phyloP scores from a whole-genome alignment of 1,284 basidiomycete genomes.

The Apiotrichum porosum region DNA sequence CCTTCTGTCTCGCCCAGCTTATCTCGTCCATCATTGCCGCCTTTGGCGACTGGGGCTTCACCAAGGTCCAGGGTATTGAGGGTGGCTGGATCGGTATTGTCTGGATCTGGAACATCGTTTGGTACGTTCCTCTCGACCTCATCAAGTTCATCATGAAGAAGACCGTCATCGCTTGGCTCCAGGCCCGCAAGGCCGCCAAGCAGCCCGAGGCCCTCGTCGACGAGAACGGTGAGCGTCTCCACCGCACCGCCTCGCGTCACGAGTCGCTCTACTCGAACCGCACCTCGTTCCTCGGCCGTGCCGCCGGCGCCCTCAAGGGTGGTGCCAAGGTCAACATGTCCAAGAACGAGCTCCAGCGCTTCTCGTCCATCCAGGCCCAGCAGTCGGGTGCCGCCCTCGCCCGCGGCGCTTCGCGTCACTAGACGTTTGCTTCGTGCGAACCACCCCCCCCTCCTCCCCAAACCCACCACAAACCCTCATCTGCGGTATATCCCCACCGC shows the following conservation, averaged over 20 bases:
- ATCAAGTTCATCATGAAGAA: conserved; percentile 96
- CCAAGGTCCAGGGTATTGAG: conserved; percentile 66
- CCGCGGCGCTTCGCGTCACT: conserved; percentile 31
- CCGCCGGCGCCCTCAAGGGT: conserved; percentile 42
- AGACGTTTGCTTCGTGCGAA: conserved; percentile 4
- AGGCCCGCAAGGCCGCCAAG: conserved; percentile 60
- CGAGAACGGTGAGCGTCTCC: conserved; percentile 67
- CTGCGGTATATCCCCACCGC: conserved; percentile 1
- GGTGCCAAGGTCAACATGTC: conserved; percentile 49
- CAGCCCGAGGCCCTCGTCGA: conserved; percentile 51
- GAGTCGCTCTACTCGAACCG: conserved; percentile 74
- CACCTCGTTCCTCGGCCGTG: conserved; percentile 44
- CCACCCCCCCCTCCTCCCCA: background rate
- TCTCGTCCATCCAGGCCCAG: conserved; percentile 50
- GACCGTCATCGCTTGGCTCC: conserved; percentile 78
- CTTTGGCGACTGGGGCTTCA: conserved; percentile 89
- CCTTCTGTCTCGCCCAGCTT: conserved; percentile 89
- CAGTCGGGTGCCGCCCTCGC: conserved; percentile 49
- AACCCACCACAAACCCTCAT: too few relatives aligned
- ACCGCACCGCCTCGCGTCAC: conserved; percentile 82
- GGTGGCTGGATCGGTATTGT: conserved; percentile 96
- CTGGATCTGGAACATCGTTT: conserved; percentile 93
- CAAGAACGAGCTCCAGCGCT: conserved; percentile 50
- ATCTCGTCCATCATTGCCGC: conserved; percentile 92
- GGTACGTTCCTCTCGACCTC: conserved; percentile 90